Conservation (phyloP, 2,329 filamentous ascomycete species). For the Sclerotinia borealis region DNA sequence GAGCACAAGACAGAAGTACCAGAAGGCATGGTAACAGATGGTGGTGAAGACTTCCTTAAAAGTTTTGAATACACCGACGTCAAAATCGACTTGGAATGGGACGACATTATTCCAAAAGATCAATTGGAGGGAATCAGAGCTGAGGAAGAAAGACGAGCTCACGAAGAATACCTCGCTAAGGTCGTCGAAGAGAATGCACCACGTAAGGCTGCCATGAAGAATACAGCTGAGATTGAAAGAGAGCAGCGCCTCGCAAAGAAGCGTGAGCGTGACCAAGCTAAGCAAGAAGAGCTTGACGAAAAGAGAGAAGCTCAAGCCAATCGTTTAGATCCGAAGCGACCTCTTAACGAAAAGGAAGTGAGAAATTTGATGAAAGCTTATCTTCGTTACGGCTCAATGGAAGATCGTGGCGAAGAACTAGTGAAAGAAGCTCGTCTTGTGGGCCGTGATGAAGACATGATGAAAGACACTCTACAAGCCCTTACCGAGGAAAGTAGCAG, state of each 20-base stretch:
- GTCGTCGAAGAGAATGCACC: constrained; percentile 82
- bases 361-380: constrained; percentile 87
- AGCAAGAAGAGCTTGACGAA: constrained; percentile 62
- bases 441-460: constrained; percentile 74
- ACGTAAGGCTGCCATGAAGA: constrained; percentile 62
- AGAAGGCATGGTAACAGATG: constrained; percentile 89
- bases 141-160: constrained; percentile 77
- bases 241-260: constrained; percentile 61
- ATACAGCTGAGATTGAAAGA: constrained; percentile 51
- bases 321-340: constrained; percentile 77
- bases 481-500: constrained; percentile 63
- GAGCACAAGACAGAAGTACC: constrained; percentile 94
- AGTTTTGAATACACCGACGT: constrained; percentile 93
- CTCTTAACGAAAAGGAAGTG: constrained; percentile 86
- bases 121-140: constrained; percentile 84
- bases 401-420: constrained; percentile 82
- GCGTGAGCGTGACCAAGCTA: constrained; percentile 55
- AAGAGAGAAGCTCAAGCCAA: constrained; percentile 67
- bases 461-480: constrained; percentile 65
- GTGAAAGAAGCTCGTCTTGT: constrained; percentile 78
- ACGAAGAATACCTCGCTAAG: constrained; percentile 76
- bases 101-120: constrained; percentile 94
- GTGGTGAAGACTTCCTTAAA: constrained; percentile 91
- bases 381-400: constrained; percentile 83
- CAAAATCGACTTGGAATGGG: constrained; percentile 96